Conservation (phyloP, 2,329 filamentous ascomycete genomes). For the Aspergillus novofumigatus region DNA sequence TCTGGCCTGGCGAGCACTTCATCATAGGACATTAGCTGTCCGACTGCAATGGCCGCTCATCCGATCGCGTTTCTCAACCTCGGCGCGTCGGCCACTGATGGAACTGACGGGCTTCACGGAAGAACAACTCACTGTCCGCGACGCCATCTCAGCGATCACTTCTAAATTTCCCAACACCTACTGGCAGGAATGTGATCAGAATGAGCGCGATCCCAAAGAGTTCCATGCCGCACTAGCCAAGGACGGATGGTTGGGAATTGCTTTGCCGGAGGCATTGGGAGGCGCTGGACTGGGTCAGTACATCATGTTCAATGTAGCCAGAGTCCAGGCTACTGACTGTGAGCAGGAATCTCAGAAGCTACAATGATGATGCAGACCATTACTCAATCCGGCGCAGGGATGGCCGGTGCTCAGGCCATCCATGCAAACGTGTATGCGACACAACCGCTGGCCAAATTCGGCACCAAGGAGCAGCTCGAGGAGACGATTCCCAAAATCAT, state of each 20-base stretch:
- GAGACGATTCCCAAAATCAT: conserved; percentile 67
- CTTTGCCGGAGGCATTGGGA: conserved; percentile 68
- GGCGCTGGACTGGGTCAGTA: conserved; percentile 61
- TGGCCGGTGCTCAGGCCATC: conserved; percentile 61
- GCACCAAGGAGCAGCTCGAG: conserved; percentile 59
- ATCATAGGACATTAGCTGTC: neutral
- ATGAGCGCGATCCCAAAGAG: conserved; percentile 66
- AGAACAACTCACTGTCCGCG: conserved; percentile 67
- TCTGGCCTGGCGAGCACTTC: neutral
- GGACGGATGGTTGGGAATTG: conserved; percentile 78
- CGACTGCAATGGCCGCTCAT: neutral
- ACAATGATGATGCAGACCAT: conserved; percentile 87
- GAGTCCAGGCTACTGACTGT: neutral
- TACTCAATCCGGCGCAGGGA: conserved; percentile 68
- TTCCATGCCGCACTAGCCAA: conserved; percentile 71
- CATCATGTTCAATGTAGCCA: neutral
- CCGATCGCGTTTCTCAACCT: conserved; percentile 28
- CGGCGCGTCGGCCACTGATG: conserved; percentile 52
- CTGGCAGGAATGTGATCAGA: conserved; percentile 70
- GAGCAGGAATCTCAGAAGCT: conserved; percentile 64
- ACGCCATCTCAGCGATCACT: conserved; percentile 66
- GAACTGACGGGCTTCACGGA: conserved; percentile 68
- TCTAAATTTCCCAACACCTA: conserved; percentile 66
- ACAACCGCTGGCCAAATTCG: conserved; percentile 70
- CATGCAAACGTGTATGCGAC: conserved; percentile 58